Base-by-base conservation (phyloP, 1,284 basidiomycete species). In the Acaromyces ingoldii region DNA sequence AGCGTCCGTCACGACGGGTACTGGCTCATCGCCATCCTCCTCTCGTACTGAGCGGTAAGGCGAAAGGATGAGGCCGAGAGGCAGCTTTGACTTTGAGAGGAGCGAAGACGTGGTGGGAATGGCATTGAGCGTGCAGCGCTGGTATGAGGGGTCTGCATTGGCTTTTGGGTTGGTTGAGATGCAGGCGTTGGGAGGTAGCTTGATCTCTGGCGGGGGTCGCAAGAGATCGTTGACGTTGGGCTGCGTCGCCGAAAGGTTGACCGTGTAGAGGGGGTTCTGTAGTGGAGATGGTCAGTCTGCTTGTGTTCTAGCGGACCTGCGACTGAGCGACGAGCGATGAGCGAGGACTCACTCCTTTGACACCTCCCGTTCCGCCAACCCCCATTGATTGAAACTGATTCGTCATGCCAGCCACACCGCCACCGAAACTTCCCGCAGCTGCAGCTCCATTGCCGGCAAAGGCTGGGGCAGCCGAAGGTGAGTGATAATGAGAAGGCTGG, bases 31-130 rank as follows among this genome's bases (percentile, higher is more conserved):
- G 37, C 71, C 67, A 39, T 69, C 65, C 21, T 58, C 68, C 63
- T 62, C 70, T 21, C 84, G 78, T 57, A 91, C 77, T 1, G 87
- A 86, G 38, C 92, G 85, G 78, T 97, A 93, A 0, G 95, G 95
- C 0, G 90, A 90, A 66, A 97, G 81, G 55, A 98, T 81, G 56
- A 98, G 82, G 1, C 87, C 91, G 42, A 98, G 81, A 2, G 95
- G 95, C 49, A 98, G 80, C 78, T 96, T 97, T 25, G 88, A 85
- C 80, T 99, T 99, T 78, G 81, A 84, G 55, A 98, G 81, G 6
- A 98, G 82, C 11, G 88, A 88, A 60, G 87, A 84, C 17, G 91
- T 91, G n/a, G 89, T 92, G 2, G 95, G 95, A 59, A 98, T 84
- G 10, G 89, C 85, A 70, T 95, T 92, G 58, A 98, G 77, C 1